These are phyloP conservation scores for Linaria vulgaris DNA, from an alignment of 257 asterid genomes.

Conservation along the genomic window DNA sequence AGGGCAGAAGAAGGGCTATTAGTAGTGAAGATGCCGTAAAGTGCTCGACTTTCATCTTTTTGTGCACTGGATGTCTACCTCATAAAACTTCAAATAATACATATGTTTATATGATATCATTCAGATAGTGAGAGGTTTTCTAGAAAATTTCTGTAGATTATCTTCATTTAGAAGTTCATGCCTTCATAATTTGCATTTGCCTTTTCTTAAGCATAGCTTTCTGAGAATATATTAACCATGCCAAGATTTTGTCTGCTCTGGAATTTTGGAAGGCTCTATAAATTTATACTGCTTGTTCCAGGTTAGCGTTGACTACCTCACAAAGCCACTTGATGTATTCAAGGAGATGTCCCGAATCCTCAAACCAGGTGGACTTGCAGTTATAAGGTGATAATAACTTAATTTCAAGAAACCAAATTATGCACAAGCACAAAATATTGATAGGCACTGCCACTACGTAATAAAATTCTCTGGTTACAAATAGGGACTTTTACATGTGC, in stretches of 20 bases:
- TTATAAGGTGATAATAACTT: conserved; percentile 56
- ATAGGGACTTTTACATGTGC: conserved; percentile 1
- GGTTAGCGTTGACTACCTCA: conserved; percentile 95
- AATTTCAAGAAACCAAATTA: conserved; percentile 8
- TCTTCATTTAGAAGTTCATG: too few species aligned
- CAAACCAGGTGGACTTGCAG: conserved; percentile 90
- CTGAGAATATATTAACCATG: not conserved
- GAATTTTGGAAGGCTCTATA: not conserved
- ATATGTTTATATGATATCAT: too few species aligned
- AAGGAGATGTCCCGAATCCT: conserved; percentile 85
- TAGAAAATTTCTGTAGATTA: too few species aligned
- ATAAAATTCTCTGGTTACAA: conserved; percentile 1
- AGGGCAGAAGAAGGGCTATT: too few species aligned
- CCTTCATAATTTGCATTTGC: too few species aligned
- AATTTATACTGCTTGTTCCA: conserved; percentile 32
- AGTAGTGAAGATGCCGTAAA: too few species aligned
- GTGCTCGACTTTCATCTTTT: not conserved
- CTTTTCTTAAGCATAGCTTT: not conserved
- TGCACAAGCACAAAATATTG: conserved; percentile 11
- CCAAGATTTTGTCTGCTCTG: not conserved
- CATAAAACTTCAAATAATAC: too few species aligned
- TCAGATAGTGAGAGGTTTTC: too few species aligned
- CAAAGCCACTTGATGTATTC: conserved; percentile 83
- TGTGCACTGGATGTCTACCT: too few species aligned
- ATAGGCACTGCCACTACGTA: not conserved